A percentile compares a stretch with the other conserved stretches of the same genome.
phyloP scores from a whole-genome alignment of 805 yeast genomes.

The Barnettozyma botsteinii region DNA sequence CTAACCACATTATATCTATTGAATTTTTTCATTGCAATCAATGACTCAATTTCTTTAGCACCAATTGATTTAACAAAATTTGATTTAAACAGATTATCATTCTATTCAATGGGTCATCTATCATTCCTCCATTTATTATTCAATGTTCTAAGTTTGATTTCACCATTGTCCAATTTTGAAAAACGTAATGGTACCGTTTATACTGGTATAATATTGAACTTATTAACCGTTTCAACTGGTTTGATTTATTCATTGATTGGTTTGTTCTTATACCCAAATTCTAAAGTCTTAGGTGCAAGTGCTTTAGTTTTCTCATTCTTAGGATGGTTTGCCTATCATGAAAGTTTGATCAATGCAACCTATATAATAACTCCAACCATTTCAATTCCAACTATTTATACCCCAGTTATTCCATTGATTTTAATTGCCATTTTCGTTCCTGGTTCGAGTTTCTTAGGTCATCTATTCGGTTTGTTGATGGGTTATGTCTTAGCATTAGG shows the following conservation, averaged over 20 bases:
- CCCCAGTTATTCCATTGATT: constrained; percentile 52
- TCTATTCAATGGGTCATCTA: constrained; percentile 70
- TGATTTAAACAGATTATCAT: constrained; percentile 40
- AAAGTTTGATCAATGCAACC: constrained; percentile 36
- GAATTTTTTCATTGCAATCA: constrained; percentile 27
- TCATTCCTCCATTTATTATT: constrained; percentile 53
- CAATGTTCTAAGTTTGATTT: constrained; percentile 51
- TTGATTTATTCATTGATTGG: constrained; percentile 26
- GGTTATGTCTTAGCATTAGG: constrained; percentile 64
- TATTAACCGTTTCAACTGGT: constrained; percentile 66
- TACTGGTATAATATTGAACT: constrained; percentile 74
- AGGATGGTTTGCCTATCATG: constrained; percentile 52
- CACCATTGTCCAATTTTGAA: constrained; percentile 64
- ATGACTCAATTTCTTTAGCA: constrained; percentile 40
- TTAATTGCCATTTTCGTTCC: constrained; percentile 51
- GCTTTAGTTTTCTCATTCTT: constrained; percentile 69
- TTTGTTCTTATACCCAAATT: constrained; percentile 41
- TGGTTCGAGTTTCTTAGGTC: constrained; percentile 68
- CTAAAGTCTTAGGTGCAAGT: constrained; percentile 58
- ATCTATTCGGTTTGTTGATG: constrained; percentile 55
- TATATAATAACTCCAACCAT: constrained; percentile 33
- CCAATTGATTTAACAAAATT: constrained; percentile 49
- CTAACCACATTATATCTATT: constrained; percentile 39
- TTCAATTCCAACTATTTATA: constrained; percentile 50
- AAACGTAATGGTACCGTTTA: constrained; percentile 73